phyloP scores from a whole-genome alignment of 1,139 yeast genomes.

The Suhomyces coccinellae region DNA sequence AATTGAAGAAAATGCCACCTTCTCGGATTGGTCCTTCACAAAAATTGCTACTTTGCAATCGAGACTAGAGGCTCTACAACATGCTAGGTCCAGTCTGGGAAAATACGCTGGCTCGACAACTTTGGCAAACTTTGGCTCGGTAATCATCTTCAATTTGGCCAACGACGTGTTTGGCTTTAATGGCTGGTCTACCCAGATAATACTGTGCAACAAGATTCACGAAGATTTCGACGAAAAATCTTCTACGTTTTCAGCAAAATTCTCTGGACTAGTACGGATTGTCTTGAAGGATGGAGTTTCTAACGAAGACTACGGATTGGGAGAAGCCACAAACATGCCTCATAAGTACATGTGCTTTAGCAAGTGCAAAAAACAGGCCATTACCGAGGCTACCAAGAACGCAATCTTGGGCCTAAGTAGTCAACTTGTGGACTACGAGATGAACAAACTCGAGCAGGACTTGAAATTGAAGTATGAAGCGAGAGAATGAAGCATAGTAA shows the following conservation, averaged over 20 bases:
- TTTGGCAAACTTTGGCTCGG: slow-evolving; percentile 17
- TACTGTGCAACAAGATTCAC: slow-evolving; percentile 29
- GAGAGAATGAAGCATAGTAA: background rate
- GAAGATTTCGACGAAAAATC: slow-evolving; percentile 19
- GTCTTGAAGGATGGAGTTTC: slow-evolving; percentile 51
- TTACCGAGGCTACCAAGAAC: slow-evolving; percentile 48
- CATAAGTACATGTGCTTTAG: slow-evolving; percentile 35
- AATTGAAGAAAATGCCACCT: background rate
- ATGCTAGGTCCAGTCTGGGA: slow-evolving; percentile 16
- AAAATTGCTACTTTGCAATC: slow-evolving; percentile 41
- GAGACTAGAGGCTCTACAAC: slow-evolving; percentile 31
- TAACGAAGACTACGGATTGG: slow-evolving; percentile 42
- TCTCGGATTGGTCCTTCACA: slow-evolving; percentile 30
- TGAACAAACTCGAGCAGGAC: slow-evolving; percentile 5
- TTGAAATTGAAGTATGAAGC: slow-evolving; percentile 3
- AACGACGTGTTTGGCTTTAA: slow-evolving; percentile 64
- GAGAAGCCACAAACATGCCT: slow-evolving; percentile 39
- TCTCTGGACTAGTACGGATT: slow-evolving; percentile 35
- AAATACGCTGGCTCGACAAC: slow-evolving; percentile 9
- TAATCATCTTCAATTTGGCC: slow-evolving; percentile 49
- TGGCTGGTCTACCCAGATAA: slow-evolving; percentile 64
- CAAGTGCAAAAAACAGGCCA: slow-evolving; percentile 54
- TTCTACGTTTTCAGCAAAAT: slow-evolving; percentile 23
- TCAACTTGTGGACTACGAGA: slow-evolving; percentile 21
- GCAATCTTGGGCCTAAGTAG: slow-evolving; percentile 35